Conservation (phyloP, 2,329 filamentous ascomycete genomes). For the Colletotrichum sansevieriae region DNA sequence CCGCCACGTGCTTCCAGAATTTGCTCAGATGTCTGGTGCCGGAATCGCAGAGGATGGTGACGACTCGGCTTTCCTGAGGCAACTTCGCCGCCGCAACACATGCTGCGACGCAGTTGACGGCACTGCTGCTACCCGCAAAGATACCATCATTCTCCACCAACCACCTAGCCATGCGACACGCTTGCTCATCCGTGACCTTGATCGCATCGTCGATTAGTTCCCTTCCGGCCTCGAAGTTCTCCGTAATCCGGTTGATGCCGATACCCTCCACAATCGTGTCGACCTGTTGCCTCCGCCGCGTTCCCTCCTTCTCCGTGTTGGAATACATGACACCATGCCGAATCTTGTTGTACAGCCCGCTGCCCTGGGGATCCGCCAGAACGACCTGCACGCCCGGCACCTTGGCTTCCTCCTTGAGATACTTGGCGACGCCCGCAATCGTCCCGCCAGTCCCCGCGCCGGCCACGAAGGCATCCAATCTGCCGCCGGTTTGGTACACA, state of each 20-base stretch:
- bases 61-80: slow-evolving; percentile 73
- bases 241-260: slow-evolving; percentile 93
- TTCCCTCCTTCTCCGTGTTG: slow-evolving; percentile 88
- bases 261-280: slow-evolving; percentile 97
- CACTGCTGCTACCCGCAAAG: slow-evolving; percentile 93
- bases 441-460: slow-evolving; percentile 97
- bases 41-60: slow-evolving; percentile 89
- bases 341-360: slow-evolving; percentile 91
- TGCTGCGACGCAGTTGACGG: slow-evolving; percentile 94
- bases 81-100: slow-evolving; percentile 76
- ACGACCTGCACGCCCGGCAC: slow-evolving; percentile 77
- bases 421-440: slow-evolving; percentile 86
- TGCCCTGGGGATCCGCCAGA: slow-evolving; percentile 93
- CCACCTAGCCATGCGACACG: slow-evolving; percentile 94
- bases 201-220: slow-evolving; percentile 92
- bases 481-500: slow-evolving; percentile 79
- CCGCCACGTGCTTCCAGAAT: slow-evolving; percentile 82
- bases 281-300: slow-evolving; percentile 88
- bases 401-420: slow-evolving; percentile 77
- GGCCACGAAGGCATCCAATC: slow-evolving; percentile 88
- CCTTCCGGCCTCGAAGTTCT: slow-evolving; percentile 89
- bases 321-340: slow-evolving; percentile 97
- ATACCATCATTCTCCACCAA: slow-evolving; percentile 95
- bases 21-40: slow-evolving; percentile 86
- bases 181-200: slow-evolving; percentile 88